Evolutionary conservation across 2,329 filamentous ascomycete species (phyloP).

Genomic region (Aspergillus transmontanensis): DNA sequence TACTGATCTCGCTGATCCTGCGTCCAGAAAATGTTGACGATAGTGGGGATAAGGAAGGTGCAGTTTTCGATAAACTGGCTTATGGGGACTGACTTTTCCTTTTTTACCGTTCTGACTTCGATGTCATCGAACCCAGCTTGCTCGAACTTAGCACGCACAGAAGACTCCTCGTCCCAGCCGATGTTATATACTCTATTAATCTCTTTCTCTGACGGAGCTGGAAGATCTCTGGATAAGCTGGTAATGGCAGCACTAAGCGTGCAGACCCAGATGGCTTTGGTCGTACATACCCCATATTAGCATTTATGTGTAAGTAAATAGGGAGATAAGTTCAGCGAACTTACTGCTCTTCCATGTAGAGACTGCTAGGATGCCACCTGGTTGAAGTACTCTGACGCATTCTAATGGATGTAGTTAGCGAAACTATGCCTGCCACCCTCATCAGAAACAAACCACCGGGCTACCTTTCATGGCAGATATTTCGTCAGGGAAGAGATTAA

Average conservation of each 20-base stretch:
- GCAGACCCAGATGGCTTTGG: constrained; percentile 29
- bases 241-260: constrained; percentile 29
- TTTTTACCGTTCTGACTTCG: constrained; percentile 21
- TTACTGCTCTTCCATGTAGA: constrained; percentile 39
- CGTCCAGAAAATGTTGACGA: constrained; percentile 32
- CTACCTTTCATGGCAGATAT: constrained; percentile 41
- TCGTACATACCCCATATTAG: background rate
- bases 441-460: too few relatives aligned
- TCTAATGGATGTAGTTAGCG: constrained; percentile 22
- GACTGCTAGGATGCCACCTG: constrained; percentile 37
- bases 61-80: constrained; percentile 22
- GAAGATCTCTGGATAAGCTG: constrained; percentile 28
- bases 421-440: too few relatives aligned
- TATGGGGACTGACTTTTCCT: constrained; percentile 15
- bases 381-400: constrained; percentile 36
- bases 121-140: constrained; percentile 28
- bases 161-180: constrained; percentile 27
- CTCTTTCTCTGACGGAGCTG: constrained; percentile 26
- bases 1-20: constrained; percentile 28
- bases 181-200: constrained; percentile 22
- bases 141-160: constrained; percentile 25
- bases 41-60: constrained; percentile 12
- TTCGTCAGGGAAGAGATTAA: constrained; percentile 51
- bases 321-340: constrained; percentile 7
- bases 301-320: background rate